Base-by-base conservation (phyloP, 2,329 filamentous ascomycete species). In the Aspergillus oerlinghausenensis region DNA sequence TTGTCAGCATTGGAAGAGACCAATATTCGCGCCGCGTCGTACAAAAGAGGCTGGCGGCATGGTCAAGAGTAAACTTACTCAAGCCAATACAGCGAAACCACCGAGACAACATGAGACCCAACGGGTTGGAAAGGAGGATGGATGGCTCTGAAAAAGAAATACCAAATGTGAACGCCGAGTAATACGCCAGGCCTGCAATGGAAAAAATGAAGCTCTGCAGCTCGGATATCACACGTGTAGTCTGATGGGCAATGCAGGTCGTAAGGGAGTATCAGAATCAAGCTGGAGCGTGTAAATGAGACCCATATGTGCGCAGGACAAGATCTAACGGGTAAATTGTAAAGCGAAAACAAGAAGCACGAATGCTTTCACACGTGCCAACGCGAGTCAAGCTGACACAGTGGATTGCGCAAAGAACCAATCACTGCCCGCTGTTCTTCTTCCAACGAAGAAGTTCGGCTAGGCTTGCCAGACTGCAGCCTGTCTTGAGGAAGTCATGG, bases 401-500 rank as follows among this genome's bases (percentile, higher is more conserved):
- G 6, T 38, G 5, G 32, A 17, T 38, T 38, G 11, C 14, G 14
- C 32, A 14, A 38, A 38, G 32, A 17, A 17, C 6, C 50, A 43
- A 52, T 69, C 66, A 76, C 65, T 76, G 70, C 48, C 69, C 67
- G 40, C 63, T 67, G 58, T 76, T 75, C 65, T 79, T 78, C 67
- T 78, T 77, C 73, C 75, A 99, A 54, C 89, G 87, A 60, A 99
- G 82, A 61, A 99, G 79, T 69, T 96, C 92, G 19, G 92, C 87
- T 64, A 99, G 80, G 73, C 89, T 96, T 49, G 82, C 83, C 55
- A 94, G 80, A 54, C 87, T 87, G 79, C 93, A 97, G 21, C 94
- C 93, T 67, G 90, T 89, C 80, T 92, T 92, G 71, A 99, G 77
- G 80, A 99, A 99, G 67, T 97, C 94, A 71, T 97, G 92, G 59